Conservation (phyloP, 169 alveolate species). For the Plasmodium gaboni region DNA sequence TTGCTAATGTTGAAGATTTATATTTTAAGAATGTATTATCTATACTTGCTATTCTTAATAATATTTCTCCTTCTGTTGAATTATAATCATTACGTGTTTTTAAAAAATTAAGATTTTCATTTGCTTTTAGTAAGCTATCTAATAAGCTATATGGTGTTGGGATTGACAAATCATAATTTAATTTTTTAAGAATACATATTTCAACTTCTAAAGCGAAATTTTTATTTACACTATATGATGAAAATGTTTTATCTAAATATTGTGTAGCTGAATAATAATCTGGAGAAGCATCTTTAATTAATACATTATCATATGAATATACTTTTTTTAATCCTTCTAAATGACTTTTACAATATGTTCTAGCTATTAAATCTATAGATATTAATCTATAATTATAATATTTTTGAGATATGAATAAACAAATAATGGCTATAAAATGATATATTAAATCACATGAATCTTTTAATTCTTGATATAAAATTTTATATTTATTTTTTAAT, state of each 20-base stretch:
- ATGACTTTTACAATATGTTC: conserved; percentile 61
- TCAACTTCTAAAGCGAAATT: conserved; percentile 65
- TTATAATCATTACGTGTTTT: conserved; percentile 48
- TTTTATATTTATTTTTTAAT: conserved; percentile 28
- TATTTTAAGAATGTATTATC: conserved; percentile 65
- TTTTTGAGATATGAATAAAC: conserved; percentile 64
- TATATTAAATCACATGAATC: conserved; percentile 66
- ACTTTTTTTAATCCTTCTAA: conserved; percentile 67
- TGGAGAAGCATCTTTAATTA: conserved; percentile 67
- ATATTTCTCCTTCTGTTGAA: conserved; percentile 64
- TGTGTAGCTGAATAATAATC: conserved; percentile 70
- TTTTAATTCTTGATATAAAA: conserved; percentile 31
- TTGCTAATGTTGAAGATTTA: conserved; percentile 62
- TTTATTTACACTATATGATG: conserved; percentile 52
- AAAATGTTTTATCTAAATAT: conserved; percentile 34
- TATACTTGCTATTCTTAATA: conserved; percentile 61
- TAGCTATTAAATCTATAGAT: conserved; percentile 47
- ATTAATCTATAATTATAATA: conserved; percentile 48
- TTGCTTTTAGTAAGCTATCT: conserved; percentile 63
- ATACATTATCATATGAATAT: conserved; percentile 36
- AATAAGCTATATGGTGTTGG: conserved; percentile 71
- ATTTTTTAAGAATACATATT: conserved; percentile 61
- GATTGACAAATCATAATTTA: conserved; percentile 62
- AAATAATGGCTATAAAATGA: conserved; percentile 62
- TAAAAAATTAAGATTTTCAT: conserved; percentile 63